phyloP scores from a whole-genome alignment of 768 basidiomycete species.

The Mycena olivaceomarginata region DNA sequence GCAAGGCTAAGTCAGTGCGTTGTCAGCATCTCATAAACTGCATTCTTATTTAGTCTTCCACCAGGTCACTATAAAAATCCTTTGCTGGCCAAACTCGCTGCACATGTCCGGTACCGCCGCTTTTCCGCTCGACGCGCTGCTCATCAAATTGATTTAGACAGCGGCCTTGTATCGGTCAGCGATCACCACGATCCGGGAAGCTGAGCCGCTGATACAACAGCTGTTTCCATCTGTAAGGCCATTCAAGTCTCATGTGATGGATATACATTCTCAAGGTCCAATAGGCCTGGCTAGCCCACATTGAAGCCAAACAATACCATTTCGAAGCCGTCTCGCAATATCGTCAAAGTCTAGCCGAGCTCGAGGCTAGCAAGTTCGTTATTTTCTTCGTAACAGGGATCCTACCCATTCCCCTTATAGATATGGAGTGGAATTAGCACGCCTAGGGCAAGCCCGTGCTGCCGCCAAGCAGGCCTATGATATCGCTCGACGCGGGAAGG shows the following conservation, averaged over 20 bases:
- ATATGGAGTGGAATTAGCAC: slow-evolving; percentile 92
- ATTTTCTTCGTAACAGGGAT: slow-evolving; percentile 9
- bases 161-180: slow-evolving; percentile 80
- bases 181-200: slow-evolving; percentile 63
- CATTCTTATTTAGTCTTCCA: slow-evolving; percentile 39
- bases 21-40: slow-evolving; percentile 22
- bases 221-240: slow-evolving; percentile 73
- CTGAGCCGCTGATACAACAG: slow-evolving; percentile 64
- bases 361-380: slow-evolving; percentile 81
- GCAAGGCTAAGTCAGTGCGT: slow-evolving; percentile 83
- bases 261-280: slow-evolving; percentile 12
- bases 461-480: slow-evolving; percentile 85
- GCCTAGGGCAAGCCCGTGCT: slow-evolving; percentile 80
- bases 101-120: slow-evolving; percentile 67
- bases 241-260: slow-evolving; percentile 6
- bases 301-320: slow-evolving; percentile 89
- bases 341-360: slow-evolving; percentile 92
- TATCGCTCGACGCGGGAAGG: slow-evolving; percentile 76
- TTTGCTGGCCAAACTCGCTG: slow-evolving; percentile 88
- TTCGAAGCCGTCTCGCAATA: slow-evolving; percentile 94
- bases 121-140: slow-evolving; percentile 9
- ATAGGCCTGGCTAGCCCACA: slow-evolving; percentile 88
- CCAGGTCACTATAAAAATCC: slow-evolving; percentile 86
- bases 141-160: slow-evolving; percentile 59
- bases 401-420: slow-evolving; percentile 59